Conservation (phyloP, 805 yeast genomes). For the Candida berthetii region DNA sequence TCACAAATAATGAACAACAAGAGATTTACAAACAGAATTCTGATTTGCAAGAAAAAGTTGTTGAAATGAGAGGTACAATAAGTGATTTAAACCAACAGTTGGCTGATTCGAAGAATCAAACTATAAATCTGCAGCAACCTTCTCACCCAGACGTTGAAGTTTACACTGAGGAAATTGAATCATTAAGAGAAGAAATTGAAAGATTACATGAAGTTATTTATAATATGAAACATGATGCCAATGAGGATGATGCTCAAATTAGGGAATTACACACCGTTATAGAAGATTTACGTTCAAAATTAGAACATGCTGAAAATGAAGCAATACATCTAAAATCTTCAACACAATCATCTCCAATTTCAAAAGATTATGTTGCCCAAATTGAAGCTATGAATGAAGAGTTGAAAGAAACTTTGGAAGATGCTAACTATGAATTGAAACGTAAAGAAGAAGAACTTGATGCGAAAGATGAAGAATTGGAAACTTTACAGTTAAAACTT, state of each 20-base stretch:
- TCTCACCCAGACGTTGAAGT: not conserved
- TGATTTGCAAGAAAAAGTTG: slow-evolving; percentile 20
- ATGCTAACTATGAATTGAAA: slow-evolving; percentile 11
- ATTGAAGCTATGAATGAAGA: slow-evolving; percentile 18
- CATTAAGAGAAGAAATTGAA: slow-evolving; percentile 4
- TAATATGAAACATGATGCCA: not conserved
- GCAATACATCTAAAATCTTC: slow-evolving; percentile 1
- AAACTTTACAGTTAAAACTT: slow-evolving; percentile 3
- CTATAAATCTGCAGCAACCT: not conserved
- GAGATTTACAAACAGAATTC: slow-evolving; percentile 31
- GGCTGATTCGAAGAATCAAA: not conserved
- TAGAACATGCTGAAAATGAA: slow-evolving; percentile 3
- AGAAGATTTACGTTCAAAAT: slow-evolving; percentile 3
- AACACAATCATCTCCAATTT: not conserved
- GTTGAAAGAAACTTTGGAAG: slow-evolving; percentile 13
- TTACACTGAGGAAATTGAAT: not conserved
- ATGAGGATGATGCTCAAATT: not conserved
- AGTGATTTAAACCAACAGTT: slow-evolving; percentile 15
- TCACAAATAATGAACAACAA: slow-evolving; percentile 31
- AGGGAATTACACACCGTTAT: slow-evolving; percentile 1
- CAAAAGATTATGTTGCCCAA: slow-evolving; percentile 8
- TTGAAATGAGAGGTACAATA: slow-evolving; percentile 15
- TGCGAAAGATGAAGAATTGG: slow-evolving; percentile 10
- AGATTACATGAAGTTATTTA: not conserved
- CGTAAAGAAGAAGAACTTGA: slow-evolving; percentile 11